These are phyloP conservation scores for Allium cepa DNA, from an alignment of 106 monocot species.

Conservation along the genomic window DNA sequence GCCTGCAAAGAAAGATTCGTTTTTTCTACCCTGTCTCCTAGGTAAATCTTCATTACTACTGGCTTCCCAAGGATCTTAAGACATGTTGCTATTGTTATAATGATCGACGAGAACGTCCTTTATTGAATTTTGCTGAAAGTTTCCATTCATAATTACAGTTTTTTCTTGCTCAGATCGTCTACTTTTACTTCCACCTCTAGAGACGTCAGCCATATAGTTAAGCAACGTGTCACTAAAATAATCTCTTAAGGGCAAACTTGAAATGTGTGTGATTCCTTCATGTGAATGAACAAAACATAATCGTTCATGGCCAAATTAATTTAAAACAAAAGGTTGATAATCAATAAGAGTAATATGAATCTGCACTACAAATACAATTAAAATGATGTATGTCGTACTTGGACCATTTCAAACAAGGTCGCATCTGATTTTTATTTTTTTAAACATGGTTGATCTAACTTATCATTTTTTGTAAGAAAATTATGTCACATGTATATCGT, in stretches of 20 bases:
- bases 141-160: slow-evolving; percentile 31
- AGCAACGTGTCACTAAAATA: slow-evolving; percentile 51
- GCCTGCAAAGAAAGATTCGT: slow-evolving; percentile 73
- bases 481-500: too few relatives aligned
- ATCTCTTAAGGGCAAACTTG: slow-evolving; percentile 62
- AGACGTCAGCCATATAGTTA: slow-evolving; percentile 33
- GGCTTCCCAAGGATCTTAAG: slow-evolving; percentile 48
- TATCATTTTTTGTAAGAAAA: too few relatives aligned
- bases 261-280: slow-evolving; percentile 28
- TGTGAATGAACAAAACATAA: too few relatives aligned
- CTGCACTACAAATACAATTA: too few relatives aligned
- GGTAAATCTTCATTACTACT: slow-evolving; percentile 40
- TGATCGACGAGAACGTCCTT: slow-evolving; percentile 74
- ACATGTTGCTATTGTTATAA: slow-evolving; percentile 36
- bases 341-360: too few relatives aligned
- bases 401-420: too few relatives aligned
- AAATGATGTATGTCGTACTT: too few relatives aligned
- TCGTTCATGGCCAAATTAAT: too few relatives aligned
- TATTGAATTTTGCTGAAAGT: slow-evolving; percentile 59
- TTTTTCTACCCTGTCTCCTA: slow-evolving; percentile 24
- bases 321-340: too few relatives aligned
- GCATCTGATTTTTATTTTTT: too few relatives aligned
- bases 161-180: slow-evolving; percentile 76
- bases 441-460: too few relatives aligned
- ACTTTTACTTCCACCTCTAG: slow-evolving; percentile 69